Conservation (phyloP, 192 early-diverging fungal species). For the Entophlyctis luteolus region DNA sequence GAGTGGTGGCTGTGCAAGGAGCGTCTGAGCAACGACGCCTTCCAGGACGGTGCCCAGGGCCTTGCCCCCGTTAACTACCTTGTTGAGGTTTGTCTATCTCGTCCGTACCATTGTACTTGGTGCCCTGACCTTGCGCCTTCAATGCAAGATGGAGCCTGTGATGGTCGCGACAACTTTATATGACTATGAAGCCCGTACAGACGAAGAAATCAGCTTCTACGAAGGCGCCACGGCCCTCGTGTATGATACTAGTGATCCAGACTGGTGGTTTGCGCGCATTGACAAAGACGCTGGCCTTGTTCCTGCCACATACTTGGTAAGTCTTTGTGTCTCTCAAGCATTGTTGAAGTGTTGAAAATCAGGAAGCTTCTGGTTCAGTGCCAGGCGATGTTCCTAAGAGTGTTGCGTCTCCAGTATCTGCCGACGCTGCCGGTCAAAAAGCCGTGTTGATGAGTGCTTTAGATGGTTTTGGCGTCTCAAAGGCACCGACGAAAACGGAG, state of each 20-base stretch:
- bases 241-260: slow-evolving; percentile 79
- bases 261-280: slow-evolving; percentile 85
- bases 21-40: slow-evolving; percentile 33
- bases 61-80: slow-evolving; percentile 51
- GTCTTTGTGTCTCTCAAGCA: background rate
- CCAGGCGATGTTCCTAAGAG: too few relatives aligned
- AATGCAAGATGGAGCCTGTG: slow-evolving; percentile 29
- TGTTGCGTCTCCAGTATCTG: background rate
- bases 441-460: slow-evolving; percentile 38
- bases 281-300: slow-evolving; percentile 76
- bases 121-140: background rate
- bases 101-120: background rate
- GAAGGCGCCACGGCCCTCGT: slow-evolving; percentile 53
- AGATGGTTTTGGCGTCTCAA: slow-evolving; percentile 36
- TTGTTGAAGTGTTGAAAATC: too few relatives aligned
- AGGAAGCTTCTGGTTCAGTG: too few relatives aligned
- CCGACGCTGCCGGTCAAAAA: slow-evolving; percentile 40
- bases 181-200: slow-evolving; percentile 45
- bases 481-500: slow-evolving; percentile 11
- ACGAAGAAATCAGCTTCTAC: slow-evolving; percentile 49
- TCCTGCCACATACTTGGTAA: slow-evolving; percentile 77
- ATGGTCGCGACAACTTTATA: slow-evolving; percentile 38
- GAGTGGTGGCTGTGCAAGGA: slow-evolving; percentile 48
- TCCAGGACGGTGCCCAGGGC: slow-evolving; percentile 39
- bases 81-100: slow-evolving; percentile 39